Base-by-base conservation (phyloP, 78 protist genomes). In the Mantamonas sphyraenae region DNA sequence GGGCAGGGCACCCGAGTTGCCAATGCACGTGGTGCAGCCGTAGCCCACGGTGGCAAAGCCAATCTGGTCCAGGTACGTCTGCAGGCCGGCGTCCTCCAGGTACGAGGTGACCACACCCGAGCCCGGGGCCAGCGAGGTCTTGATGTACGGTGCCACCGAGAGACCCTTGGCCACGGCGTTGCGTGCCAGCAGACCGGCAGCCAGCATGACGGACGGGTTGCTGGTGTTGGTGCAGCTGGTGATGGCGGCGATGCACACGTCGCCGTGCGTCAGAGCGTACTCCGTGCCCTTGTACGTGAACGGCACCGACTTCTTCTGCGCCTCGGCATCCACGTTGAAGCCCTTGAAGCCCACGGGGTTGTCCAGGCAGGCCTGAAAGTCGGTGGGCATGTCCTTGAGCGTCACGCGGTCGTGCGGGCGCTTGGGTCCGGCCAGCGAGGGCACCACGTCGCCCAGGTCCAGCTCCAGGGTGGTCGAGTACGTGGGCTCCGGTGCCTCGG, bases 201-300 rank as follows among this genome's bases (percentile, higher is more conserved):
- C 96, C 31, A 91, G 59, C 90, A 91, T 82, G 34, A 91, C 96
- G n/a, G 79, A 42, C 37, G 96, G 96, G 77, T 91, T 91, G 42
- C 77, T 51, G 0, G 96, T 83, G 75, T 91, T 91, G 39, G 96
- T 91, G 77, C 96, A 91, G 61, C 81, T 68, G 30, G 92, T 91
- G 76, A 91, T 91, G 34, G 92, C 91, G 0, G 96, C 92, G 65
- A 91, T 87, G 42, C 85, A 68, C 28, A 91, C 89, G 8, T 56
- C 67, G 26, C 96, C 96, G 81, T 91, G 88, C 9, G 65, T 19
- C 34, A 91, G 71, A 8, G 50, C 61, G 67, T 75, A 66, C 33
- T 63, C 17, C 42, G 70, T 30, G 31, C 88, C 95, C 58, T 84
- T 59, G 70, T 64, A 71, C 35, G 17, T 3, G 57, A 90, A 65